Evolutionary conservation across 148 eudicot genomes (phyloP), one percentile per base, ranked within the genome.

Genomic region (Oxyria digyna): DNA sequence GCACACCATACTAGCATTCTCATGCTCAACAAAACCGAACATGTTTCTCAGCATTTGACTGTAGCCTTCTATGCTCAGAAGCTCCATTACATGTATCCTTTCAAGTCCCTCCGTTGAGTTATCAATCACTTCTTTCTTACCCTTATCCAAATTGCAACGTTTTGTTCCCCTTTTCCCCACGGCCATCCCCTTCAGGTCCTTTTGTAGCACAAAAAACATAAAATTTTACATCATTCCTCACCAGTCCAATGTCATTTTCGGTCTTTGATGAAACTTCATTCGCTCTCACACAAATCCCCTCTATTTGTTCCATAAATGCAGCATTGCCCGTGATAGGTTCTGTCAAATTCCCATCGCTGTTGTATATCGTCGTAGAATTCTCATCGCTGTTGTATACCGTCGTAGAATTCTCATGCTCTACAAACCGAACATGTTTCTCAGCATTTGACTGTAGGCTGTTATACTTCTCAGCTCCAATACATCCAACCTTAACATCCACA

Each of bases 21-120:
- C 86, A 81, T 87, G 79, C 59, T 89, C 89, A 18, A 77, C 77
- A 79, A n/a, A 89, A 93, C 52, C 74, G 77, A 74, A 89, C 96
- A 37, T 33, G 88, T 62, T 83, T 87, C 72, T 81, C 82, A 20
- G 38, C 78, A 72, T 78, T 76, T 4, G 77, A 62, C 35, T 67
- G 74, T 73, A 42, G 37, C 68, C 62, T n/a, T n/a, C n/a, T n/a
- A n/a, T n/a, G n/a, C n/a, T n/a, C n/a, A n/a, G n/a, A n/a, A n/a
- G n/a, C n/a, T n/a, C n/a, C n/a, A n/a, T n/a, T n/a, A n/a, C 80
- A 49, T 79, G 79, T 43, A 79, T 76, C 42, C 78, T 80, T 72
- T 82, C 83, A 71, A 81, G 76, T 43, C 80, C 78, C 49, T 78
- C 75, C 76, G 81, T 82, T 72, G 78, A 42, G 41, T 70, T 78